These are phyloP conservation scores for Helianthus tuberosus DNA, from an alignment of 129 eudicot genomes.

Conservation along the genomic window DNA sequence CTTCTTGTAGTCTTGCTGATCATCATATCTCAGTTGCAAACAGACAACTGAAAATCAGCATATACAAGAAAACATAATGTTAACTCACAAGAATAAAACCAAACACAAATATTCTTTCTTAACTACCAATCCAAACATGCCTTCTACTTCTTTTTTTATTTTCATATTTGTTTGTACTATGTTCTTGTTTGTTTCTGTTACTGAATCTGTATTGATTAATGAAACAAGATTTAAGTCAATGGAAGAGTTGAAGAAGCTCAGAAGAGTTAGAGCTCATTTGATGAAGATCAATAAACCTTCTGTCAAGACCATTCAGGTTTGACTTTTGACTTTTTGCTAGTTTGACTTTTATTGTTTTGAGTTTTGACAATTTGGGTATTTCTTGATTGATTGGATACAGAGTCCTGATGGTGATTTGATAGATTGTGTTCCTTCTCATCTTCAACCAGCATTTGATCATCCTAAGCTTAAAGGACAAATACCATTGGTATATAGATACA, in stretches of 20 bases:
- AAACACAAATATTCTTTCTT: constrained; percentile 32
- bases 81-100: too few relatives aligned
- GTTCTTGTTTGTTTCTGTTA: constrained; percentile 36
- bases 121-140: constrained; percentile 41
- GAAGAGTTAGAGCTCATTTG: constrained; percentile 23
- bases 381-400: constrained; percentile 40
- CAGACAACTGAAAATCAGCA: constrained; percentile 41
- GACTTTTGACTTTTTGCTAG: constrained; percentile 8
- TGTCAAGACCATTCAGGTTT: constrained; percentile 84
- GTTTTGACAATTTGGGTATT: constrained; percentile 23
- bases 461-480: constrained; percentile 85
- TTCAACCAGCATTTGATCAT: constrained; percentile 99
- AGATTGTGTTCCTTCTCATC: constrained; percentile 84
- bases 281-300: constrained; percentile 68
- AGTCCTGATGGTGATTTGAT: constrained; percentile 92
- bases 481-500: constrained; percentile 60
- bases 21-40: constrained; percentile 37
- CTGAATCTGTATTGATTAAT: constrained; percentile 35
- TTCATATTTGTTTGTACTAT: constrained; percentile 49
- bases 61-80: too few relatives aligned
- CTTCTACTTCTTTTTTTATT: neutral
- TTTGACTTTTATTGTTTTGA: neutral
- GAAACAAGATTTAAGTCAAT: constrained; percentile 67
- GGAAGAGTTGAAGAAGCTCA: constrained; percentile 32
- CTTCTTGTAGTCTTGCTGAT: constrained; percentile 40